Conservation (phyloP, 345 rosid genomes). For the Brassica carinata region DNA sequence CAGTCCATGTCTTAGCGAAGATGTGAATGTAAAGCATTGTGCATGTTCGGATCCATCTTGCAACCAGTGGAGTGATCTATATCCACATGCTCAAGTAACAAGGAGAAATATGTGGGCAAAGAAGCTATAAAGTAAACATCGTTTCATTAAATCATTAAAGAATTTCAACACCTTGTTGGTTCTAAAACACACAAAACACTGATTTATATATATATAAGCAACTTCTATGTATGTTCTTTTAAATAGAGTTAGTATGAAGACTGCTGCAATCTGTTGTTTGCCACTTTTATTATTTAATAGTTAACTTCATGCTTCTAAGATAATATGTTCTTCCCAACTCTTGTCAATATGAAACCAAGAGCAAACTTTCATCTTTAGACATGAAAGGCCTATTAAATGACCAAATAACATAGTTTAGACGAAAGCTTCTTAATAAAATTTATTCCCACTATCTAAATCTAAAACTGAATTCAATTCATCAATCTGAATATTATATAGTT, state of each 20-base stretch:
- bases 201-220: background rate
- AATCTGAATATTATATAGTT: no score
- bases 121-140: conserved; percentile 30
- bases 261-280: no score
- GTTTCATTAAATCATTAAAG: background rate
- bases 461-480: no score
- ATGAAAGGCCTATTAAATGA: no score
- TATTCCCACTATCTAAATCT: no score
- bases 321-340: no score
- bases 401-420: no score
- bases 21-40: conserved; percentile 50
- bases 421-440: no score
- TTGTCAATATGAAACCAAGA: no score
- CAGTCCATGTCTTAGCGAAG: conserved; percentile 53
- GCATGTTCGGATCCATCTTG: conserved; percentile 43
- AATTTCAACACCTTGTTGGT: conserved; percentile 39
- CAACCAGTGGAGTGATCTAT: conserved; percentile 38
- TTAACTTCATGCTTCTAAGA: no score
- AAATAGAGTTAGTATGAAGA: background rate
- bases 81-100: conserved; percentile 50
- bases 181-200: conserved; percentile 8
- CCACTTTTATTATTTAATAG: no score
- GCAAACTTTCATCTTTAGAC: no score
- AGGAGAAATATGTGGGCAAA: conserved; percentile 41
- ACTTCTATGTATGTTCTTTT: background rate